These are phyloP conservation scores for Babjeviella inositovora DNA, from an alignment of 805 yeast species.

Conservation along the genomic window DNA sequence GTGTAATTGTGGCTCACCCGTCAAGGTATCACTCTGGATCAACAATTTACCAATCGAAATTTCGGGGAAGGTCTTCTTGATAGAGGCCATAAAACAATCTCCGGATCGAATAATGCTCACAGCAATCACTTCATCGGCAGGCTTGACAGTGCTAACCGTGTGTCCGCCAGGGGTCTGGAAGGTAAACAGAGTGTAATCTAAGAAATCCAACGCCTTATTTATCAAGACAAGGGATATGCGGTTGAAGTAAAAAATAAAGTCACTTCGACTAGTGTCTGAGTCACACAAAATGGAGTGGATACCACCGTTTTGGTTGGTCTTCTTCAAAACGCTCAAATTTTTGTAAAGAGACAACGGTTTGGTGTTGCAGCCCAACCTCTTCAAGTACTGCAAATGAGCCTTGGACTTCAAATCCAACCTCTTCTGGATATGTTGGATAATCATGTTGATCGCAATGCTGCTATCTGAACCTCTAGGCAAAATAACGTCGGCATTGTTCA, in stretches of 20 bases:
- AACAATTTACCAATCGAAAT: slow-evolving; percentile 69
- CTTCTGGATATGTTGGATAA: slow-evolving; percentile 64
- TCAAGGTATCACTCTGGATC: slow-evolving; percentile 73
- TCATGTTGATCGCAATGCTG: slow-evolving; percentile 56
- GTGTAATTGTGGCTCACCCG: slow-evolving; percentile 92
- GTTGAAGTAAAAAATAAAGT: slow-evolving; percentile 77
- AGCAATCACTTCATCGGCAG: slow-evolving; percentile 40
- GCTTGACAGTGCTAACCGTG: slow-evolving; percentile 11
- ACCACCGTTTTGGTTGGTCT: slow-evolving; percentile 52
- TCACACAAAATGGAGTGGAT: slow-evolving; percentile 58
- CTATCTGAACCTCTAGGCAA: slow-evolving; percentile 80
- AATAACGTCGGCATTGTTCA: slow-evolving; percentile 69
- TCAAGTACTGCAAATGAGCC: slow-evolving; percentile 49
- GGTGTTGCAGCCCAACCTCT: slow-evolving; percentile 28
- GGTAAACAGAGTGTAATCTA: slow-evolving; percentile 16
- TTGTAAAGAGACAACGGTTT: slow-evolving; percentile 2
- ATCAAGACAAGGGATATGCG: slow-evolving; percentile 62
- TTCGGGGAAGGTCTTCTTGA: slow-evolving; percentile 64
- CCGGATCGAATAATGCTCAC: slow-evolving; percentile 82
- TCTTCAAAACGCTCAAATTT: slow-evolving; percentile 11
- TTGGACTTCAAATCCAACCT: slow-evolving; percentile 52
- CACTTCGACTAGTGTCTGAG: slow-evolving; percentile 41
- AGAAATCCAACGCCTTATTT: slow-evolving; percentile 47
- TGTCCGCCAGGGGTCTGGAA: slow-evolving; percentile 12
- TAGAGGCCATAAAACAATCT: slow-evolving; percentile 74